Base-by-base conservation (phyloP, 306 rosid genomes). In the Mimosa bimucronata region DNA sequence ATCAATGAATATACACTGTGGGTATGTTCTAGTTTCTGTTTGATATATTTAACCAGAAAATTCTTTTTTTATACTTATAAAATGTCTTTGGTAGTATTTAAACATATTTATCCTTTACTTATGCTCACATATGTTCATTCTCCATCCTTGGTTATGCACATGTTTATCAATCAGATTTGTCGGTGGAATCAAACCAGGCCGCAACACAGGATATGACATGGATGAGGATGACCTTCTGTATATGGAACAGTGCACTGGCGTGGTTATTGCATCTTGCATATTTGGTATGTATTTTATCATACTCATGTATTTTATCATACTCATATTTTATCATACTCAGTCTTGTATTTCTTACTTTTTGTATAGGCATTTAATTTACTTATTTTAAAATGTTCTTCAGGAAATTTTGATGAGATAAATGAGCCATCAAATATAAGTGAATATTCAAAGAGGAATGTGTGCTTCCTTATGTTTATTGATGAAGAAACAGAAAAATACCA, bases 221-320 rank as follows among this genome's bases (percentile, higher is more conserved):
- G 93, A 90, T 82, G 94, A 90, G 30, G 92, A 65, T 46, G 97
- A 91, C 80, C 94, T 90, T 71, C 78, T 71, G 79, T 88, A 88
- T 38, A 91, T 92, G 97, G 97, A 94, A 61, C 92, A 84, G 74
- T 94, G 98, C 77, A 84, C 19, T 34, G 98, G 97, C 29, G 89
- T 95, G 65, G 97, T 92, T 81, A 97, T 94, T 83, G 97, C 97
- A 64, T 94, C 98, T n/a, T 94, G 97, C 77, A 84, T 94, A 84
- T 94, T 92, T 85, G 95, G 98, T 94, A 71, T 29, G 44, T 37
- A 37, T 37, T 37, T 40, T 81, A 64, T 76, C 30, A 45, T 83
- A 30, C 72, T 34, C 44, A 23, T 42, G 11, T 42, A 42, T 42
- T 42, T 9, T 42, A 2, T 42, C 6, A 7, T n/a, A n/a, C n/a